Base-by-base conservation (phyloP, 306 rosid species). In the Trifolium dubium region DNA sequence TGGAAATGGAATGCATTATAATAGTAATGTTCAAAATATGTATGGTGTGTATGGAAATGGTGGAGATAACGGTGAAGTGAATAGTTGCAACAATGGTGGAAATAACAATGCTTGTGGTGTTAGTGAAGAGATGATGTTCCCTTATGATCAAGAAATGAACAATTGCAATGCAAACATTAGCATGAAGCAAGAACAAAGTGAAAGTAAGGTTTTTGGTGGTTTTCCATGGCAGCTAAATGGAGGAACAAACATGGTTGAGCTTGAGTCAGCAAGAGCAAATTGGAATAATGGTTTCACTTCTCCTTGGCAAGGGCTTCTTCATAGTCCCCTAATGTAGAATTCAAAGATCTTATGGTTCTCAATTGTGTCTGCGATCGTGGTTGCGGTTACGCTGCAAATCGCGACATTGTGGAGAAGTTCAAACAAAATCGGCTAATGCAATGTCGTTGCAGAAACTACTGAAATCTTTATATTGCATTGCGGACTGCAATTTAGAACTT, bases 271-370 rank as follows among this genome's bases (percentile, higher is more conserved):
- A 61, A 89, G 93, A 81, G 87, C 71, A n/a, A 78, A 82, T 75
- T 89, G 98, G 96, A 92, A 83, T 66, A 92, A 83, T 63, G 93
- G 93, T 14, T 54, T 86, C 49, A 79, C 81, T 32, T 69, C 98
- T 15, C 73, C 90, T 50, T 92, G 92, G 89, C 96, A 88, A 69
- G 96, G 98, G 0, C 90, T 92, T 80, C 86, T 92, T 61, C 83
- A 87, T 67, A 89, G 89, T 80, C 98, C 98, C 40, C 77, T 92
- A 71, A 89, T 90, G 87, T 92, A 89, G 87, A 55, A 39, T 49
- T 11, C 51, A 29, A 28, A 4, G 3, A 5, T 28, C 5, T 2
- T 3, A 12, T 30, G 19, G 10, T 60, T 31, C 2, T 28, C 2
- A 58, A 58, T 54, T 53, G 63, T 1, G 60, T 18, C 0, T 8